Conservation (phyloP, 352 stramenopile species). For the Phytophthora ohioensis region DNA sequence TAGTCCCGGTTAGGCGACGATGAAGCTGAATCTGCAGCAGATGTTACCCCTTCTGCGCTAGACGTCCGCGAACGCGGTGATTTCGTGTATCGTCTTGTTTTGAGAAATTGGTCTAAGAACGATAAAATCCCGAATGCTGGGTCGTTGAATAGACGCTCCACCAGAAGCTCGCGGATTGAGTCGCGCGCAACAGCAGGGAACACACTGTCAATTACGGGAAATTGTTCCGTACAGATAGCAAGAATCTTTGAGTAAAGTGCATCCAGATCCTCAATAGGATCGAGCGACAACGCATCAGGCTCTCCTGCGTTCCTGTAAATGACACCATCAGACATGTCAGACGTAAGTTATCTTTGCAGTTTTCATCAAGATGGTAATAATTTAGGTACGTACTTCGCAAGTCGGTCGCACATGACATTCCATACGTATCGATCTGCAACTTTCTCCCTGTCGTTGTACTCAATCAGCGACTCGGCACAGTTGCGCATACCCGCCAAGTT, state of each 20-base stretch:
- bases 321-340: too few relatives aligned
- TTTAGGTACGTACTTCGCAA: constrained; percentile 51
- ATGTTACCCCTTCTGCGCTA: neutral
- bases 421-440: constrained; percentile 85
- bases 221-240: constrained; percentile 75
- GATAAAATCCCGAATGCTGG: constrained; percentile 82
- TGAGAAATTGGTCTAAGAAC: constrained; percentile 79
- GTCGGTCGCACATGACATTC: constrained; percentile 83
- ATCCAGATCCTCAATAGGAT: constrained; percentile 76
- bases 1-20: constrained; percentile 49
- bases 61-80: constrained; percentile 8
- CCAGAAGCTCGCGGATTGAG: constrained; percentile 67
- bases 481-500: constrained; percentile 60
- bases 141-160: constrained; percentile 83
- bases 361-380: neutral
- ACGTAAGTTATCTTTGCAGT: too few relatives aligned
- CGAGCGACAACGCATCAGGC: constrained; percentile 38
- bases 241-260: constrained; percentile 65
- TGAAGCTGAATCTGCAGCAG: neutral
- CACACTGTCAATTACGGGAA: constrained; percentile 65
- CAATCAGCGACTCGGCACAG: constrained; percentile 76
- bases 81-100: constrained; percentile 31
- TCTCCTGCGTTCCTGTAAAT: constrained; percentile 31
- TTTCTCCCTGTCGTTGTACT: constrained; percentile 88
- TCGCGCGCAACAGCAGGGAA: constrained; percentile 57